Evolutionary conservation across 2,329 filamentous ascomycete species (phyloP).

Genomic region (Colletotrichum zoysiae): DNA sequence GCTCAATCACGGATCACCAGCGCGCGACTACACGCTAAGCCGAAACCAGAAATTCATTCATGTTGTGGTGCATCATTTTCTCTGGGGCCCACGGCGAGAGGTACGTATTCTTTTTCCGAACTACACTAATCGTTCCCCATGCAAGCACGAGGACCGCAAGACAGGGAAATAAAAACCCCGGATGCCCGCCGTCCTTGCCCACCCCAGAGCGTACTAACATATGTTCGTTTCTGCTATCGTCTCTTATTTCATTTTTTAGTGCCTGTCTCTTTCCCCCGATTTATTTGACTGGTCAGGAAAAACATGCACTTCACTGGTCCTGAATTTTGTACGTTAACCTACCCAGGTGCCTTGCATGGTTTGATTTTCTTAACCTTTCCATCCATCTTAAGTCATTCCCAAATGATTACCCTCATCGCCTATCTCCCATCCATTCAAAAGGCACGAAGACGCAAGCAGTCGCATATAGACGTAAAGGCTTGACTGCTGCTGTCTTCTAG

Average conservation of each 20-base stretch:
- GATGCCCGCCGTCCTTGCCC: constrained; percentile 5
- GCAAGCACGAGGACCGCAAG: constrained; percentile 10
- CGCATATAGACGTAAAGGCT: not conserved
- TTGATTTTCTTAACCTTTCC: not conserved
- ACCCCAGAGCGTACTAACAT: no score
- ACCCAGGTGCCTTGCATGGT: not conserved
- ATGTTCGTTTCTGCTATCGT: not conserved
- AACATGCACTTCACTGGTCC: not conserved
- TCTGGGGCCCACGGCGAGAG: constrained; percentile 16
- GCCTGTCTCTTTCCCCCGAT: not conserved
- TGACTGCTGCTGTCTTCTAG: not conserved
- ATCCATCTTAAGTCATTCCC: not conserved
- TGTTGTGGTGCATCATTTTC: constrained; percentile 38
- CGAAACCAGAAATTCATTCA: constrained; percentile 44
- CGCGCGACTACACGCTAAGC: constrained; percentile 48
- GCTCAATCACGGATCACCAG: constrained; percentile 65
- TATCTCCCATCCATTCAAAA: not conserved
- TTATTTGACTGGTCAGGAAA: constrained; percentile 13
- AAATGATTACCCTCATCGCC: no score
- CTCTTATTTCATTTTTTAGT: not conserved
- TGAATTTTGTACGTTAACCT: not conserved
- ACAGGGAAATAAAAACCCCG: constrained; percentile 33
- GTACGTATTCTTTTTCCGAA: constrained; percentile 23
- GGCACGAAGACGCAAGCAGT: not conserved
- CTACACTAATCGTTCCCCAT: not conserved